Base-by-base conservation (phyloP, 139 green algal genomes). In the Closterium sp. region DNA sequence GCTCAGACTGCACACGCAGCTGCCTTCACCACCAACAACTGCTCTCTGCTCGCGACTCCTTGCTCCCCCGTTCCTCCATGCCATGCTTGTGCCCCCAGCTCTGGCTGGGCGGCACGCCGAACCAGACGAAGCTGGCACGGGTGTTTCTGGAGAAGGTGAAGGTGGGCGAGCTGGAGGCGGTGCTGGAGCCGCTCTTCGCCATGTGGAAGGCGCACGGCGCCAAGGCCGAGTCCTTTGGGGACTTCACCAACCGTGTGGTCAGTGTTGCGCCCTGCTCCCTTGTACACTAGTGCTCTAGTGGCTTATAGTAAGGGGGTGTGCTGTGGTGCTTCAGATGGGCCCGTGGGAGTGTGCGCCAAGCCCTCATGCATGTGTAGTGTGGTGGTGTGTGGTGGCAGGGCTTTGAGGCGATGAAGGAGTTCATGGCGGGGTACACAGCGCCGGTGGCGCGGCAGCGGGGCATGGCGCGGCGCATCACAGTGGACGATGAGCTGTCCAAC, bases 161-260 rank as follows among this genome's bases (percentile, higher is more conserved):
- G 96, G 87, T 97, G 34, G 93, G 96, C 90, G 96, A 99, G 90
- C 90, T 99, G 87, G 98, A 99, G 96, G 90, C 94, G 12, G 97
- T 95, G 66, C 94, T 99, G 69, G 97, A 99, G 96, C 97, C 98
- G 30, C 90, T 99, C 16, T 96, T 99, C 55, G 94, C 92, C 33
- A 91, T 96, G 30, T 99, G 95, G 89, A 96, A 94, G 89, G 84
- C 86, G 3, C 34, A 32, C 16, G 87, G 87, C 21, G 10, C 28
- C 12, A 84, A 69, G 81, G 85, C 12, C n/a, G 98, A 99, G 95
- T 84, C 36, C 4, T 97, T 99, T 88, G 98, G 98, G 76, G 97
- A 99, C 94, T 99, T 98, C 91, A 92, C 87, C 34, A 95, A 95
- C 3, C 95, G 98, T 31, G 90, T 93, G 89, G 90, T 93, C 32